Evolutionary conservation across 1,284 basidiomycete species (phyloP), one percentile per base, ranked within the genome.

Genomic region (Ganoderma meredithae): DNA sequence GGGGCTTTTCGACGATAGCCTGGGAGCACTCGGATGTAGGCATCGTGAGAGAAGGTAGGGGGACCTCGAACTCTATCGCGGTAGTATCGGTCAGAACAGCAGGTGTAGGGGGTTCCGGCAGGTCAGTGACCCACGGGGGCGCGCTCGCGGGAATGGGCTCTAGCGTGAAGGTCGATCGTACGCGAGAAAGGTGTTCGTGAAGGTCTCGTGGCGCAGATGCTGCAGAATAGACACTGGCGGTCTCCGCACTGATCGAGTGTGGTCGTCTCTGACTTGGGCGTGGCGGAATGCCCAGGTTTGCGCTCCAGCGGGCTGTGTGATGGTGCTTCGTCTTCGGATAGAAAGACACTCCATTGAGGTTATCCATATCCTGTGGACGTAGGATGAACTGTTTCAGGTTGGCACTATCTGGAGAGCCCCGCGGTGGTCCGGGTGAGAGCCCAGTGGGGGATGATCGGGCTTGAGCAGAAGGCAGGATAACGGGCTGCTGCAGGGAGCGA

Each of bases 191-290:
- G 10, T 66, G 68, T 36, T 77, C 79, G 69, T 80, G 79, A 49
- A 76, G 64, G 40, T 80, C 76, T 6, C 66, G 60, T 12, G 79
- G 77, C 2, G 80, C 81, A 22, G 83, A 83, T 8, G 77, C 79
- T 6, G 76, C 73, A 15, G 83, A 84, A 69, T 84, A 83, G 25
- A 82, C 72, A 47, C 82, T 83, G 19, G 73, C 78, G 0, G 80
- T 79, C 60, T 81, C 80, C 49, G 73, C 67, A 43, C 58, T 60
- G 36, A 78, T 64, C 60, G 73, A 69, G 39, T 72, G 71, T 19
- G 70, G 55, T n/a, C 69, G 77, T 39, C 63, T 63, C 36, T 67
- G 62, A 40, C 49, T 60, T 17, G 49, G 43, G 25, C 27, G 59
- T 40, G 41, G 47, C 12, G 71, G 63, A 3, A 68, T 52, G 33